Conservation (phyloP, 371 early-diverging fungal genomes). For the Basidiobolus meristosporus region DNA sequence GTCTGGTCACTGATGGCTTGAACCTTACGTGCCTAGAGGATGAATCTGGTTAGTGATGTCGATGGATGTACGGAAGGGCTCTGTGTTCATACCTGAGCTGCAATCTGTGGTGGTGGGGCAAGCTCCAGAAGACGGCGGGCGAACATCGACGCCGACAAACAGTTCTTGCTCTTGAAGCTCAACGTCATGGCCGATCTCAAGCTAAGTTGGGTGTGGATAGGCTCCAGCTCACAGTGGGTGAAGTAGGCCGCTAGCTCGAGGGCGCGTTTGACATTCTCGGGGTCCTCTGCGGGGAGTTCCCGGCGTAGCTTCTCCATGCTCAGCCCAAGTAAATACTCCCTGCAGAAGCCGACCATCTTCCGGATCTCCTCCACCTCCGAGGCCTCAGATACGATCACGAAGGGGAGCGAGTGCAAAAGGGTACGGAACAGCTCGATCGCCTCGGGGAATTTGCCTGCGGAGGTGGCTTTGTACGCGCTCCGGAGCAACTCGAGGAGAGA, state of each 20-base stretch:
- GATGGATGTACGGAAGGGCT: too few species aligned
- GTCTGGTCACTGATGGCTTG: slow-evolving; percentile 56
- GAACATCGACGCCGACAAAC: slow-evolving; percentile 57
- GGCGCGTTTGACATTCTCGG: slow-evolving; percentile 36
- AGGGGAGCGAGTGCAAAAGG: slow-evolving; percentile 51
- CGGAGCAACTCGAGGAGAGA: slow-evolving; percentile 24
- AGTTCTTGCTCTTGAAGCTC: slow-evolving; percentile 63
- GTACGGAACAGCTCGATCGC: slow-evolving; percentile 49
- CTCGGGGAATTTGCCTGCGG: slow-evolving; percentile 51
- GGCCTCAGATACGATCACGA: slow-evolving; percentile 31
- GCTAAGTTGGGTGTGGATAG: slow-evolving; percentile 64
- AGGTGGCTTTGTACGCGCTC: slow-evolving; percentile 56
- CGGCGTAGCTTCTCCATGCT: slow-evolving; percentile 61
- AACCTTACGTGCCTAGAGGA: slow-evolving; percentile 64
- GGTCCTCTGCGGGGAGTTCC: slow-evolving; percentile 15
- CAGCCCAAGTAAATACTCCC: slow-evolving; percentile 84
- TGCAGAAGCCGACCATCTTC: slow-evolving; percentile 10
- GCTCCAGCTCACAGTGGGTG: slow-evolving; percentile 77
- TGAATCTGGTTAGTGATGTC: slow-evolving; percentile 32
- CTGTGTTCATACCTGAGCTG: too few species aligned
- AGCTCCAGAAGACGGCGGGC: slow-evolving; percentile 76
- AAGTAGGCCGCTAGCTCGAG: slow-evolving; percentile 88
- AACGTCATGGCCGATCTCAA: slow-evolving; percentile 67
- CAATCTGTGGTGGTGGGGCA: slow-evolving; percentile 27
- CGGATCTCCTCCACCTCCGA: slow-evolving; percentile 47